Conservation (phyloP, 2,329 filamentous ascomycete genomes). For the Aspergillus fumigatus region DNA sequence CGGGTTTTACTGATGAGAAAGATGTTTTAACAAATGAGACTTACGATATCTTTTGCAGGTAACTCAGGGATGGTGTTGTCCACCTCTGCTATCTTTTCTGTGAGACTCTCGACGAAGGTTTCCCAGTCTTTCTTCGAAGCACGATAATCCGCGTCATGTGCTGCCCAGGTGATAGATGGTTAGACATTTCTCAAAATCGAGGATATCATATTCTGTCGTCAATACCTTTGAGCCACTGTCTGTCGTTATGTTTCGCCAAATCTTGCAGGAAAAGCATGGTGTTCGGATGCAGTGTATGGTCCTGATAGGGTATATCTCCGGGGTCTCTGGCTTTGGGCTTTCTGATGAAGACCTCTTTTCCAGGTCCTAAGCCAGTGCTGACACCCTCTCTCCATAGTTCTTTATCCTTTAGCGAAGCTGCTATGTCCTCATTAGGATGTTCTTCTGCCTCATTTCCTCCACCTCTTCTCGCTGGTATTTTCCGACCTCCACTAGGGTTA, state of each 20-base stretch:
- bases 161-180: conserved; percentile 40
- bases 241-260: conserved; percentile 56
- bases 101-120: conserved; percentile 68
- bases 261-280: conserved; percentile 59
- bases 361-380: conserved; percentile 52
- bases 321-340: conserved; percentile 59
- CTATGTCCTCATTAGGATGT: conserved; percentile 66
- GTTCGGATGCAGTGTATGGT: conserved; percentile 59
- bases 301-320: conserved; percentile 54
- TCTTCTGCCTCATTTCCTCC: conserved; percentile 1
- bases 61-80: conserved; percentile 84
- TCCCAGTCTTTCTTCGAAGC: conserved; percentile 76
- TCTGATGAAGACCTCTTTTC: conserved; percentile 58
- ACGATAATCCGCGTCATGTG: conserved; percentile 74
- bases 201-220: neutral
- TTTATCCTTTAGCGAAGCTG: conserved; percentile 32
- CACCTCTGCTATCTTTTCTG: conserved; percentile 62
- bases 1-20: neutral
- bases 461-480: neutral
- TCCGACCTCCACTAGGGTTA: neutral
- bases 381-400: conserved; percentile 56
- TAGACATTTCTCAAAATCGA: conserved; percentile 1
- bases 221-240: conserved; percentile 60
- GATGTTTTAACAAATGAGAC: conserved; percentile 14
- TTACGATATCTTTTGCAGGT: conserved; percentile 73